Evolutionary conservation across 2,329 filamentous ascomycete species (phyloP), one percentile per base, ranked within the genome.

Genomic region (Colletotrichum lini): DNA sequence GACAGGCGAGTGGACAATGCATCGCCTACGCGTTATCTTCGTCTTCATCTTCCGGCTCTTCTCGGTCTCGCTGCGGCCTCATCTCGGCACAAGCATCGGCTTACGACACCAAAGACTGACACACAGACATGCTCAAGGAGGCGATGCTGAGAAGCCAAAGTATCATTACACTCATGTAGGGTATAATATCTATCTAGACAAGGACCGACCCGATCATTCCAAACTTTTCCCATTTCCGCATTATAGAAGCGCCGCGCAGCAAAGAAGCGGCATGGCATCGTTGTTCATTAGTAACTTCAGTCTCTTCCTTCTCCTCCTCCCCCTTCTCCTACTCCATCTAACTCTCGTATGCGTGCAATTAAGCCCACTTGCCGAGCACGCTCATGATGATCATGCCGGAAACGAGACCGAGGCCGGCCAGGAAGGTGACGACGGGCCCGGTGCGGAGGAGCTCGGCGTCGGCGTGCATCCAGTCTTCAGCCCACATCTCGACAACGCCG

Each of bases 401-500:
- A 2, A 93, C 74, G 56, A 94, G 80, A 5, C 87, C 86, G 4
- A 86, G 49, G 44, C 88, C 80, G 0, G 86, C 91, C 10, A 87
- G 78, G 0, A 78, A 45, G 0, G 89, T 89, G 67, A 84, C 86
- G 0, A 84, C 38, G 1, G 85, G 47, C 0, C 85, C 79, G 0
- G 90, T 86, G 40, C 87, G 80, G 18, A 86, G 79, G 78, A 93
- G 80, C 76, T 92, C 89, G 8, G 72, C 71, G 60, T 56, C 74
- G 21, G 87, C 88, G 1, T 84, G 84, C 76, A 89, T 87, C 93
- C 93, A 95, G 77, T 95, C 93, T 50, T 88, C 84, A 2, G 91
- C 91, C 89, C 91, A 91, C 92, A 95, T 94, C 82, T 95, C 93
- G 0, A 95, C 92, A 1, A 95, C 81, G 2, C 92, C 92, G 2